Percentiles rank a stretch among this genome's conserved stretches.
Conservation (phyloP, 2,329 filamentous ascomycete genomes). For the Neonectria hederae region DNA sequence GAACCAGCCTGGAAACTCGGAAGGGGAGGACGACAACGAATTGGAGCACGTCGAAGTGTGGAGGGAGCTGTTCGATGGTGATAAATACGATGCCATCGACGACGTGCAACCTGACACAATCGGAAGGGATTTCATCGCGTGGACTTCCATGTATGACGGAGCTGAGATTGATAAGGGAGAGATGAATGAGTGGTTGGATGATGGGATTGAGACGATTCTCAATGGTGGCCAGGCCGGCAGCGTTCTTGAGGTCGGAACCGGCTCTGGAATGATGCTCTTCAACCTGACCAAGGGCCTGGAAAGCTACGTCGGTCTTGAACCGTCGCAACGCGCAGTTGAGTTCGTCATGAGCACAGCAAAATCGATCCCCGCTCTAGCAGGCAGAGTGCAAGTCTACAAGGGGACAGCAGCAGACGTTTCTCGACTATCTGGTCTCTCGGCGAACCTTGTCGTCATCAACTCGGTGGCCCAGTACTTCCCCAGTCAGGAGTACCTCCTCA, state of each 20-base stretch:
- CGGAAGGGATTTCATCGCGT: slow-evolving; percentile 44
- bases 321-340: slow-evolving; percentile 30
- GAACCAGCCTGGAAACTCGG: neutral
- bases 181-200: slow-evolving; percentile 47
- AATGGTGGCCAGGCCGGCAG: slow-evolving; percentile 20
- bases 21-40: neutral
- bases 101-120: slow-evolving; percentile 17
- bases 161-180: slow-evolving; percentile 37
- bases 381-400: slow-evolving; percentile 21
- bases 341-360: slow-evolving; percentile 32
- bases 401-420: slow-evolving; percentile 37
- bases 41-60: neutral
- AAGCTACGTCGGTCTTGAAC: slow-evolving; percentile 44
- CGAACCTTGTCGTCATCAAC: slow-evolving; percentile 40
- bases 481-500: slow-evolving; percentile 33
- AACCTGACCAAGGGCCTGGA: slow-evolving; percentile 27
- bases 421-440: neutral
- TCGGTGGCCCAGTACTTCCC: slow-evolving; percentile 45
- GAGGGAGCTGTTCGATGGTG: slow-evolving; percentile 25
- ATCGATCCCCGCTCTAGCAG: slow-evolving; percentile 15
- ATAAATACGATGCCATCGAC: slow-evolving; percentile 29
- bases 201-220: slow-evolving; percentile 38
- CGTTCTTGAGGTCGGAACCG: slow-evolving; percentile 46
- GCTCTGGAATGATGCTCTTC: slow-evolving; percentile 46
- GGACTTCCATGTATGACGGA: slow-evolving; percentile 48